A percentile compares a stretch with the other conserved stretches of the same genome.
Evolutionary conservation across 768 basidiomycete genomes (phyloP).

Genomic region (Antrodiella citrinella): DNA sequence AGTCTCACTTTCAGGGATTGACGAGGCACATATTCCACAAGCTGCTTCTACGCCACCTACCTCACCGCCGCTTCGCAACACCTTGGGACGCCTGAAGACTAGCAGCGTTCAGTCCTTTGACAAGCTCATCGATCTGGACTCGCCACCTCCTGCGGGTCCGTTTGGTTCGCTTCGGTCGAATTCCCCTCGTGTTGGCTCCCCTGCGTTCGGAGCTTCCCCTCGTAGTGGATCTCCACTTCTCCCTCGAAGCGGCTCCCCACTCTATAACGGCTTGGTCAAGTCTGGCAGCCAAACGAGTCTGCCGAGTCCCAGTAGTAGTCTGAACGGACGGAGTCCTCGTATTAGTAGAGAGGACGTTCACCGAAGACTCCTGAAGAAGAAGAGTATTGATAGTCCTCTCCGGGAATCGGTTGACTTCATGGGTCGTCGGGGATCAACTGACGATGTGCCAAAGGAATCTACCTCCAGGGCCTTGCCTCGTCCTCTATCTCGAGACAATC

Average conservation of each 20-base stretch:
- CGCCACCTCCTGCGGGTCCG: not conserved
- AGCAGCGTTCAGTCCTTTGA: not conserved
- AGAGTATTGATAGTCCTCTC: constrained; percentile 37
- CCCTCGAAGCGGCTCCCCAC: constrained; percentile 1
- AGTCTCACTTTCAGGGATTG: constrained; percentile 23
- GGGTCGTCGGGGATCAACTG: not conserved
- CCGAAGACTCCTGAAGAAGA: constrained; percentile 35
- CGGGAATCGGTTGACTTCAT: constrained; percentile 6
- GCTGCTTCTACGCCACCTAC: constrained; percentile 7
- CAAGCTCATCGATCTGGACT: not conserved
- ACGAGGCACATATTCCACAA: not conserved
- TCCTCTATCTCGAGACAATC: constrained; percentile 13
- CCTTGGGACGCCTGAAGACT: not conserved
- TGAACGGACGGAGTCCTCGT: constrained; percentile 27
- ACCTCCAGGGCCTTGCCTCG: not conserved
- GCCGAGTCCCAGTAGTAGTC: constrained; percentile 16
- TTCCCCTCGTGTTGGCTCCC: constrained; percentile 11
- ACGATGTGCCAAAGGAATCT: not conserved
- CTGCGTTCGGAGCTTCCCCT: constrained; percentile 8
- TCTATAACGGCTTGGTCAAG: not conserved
- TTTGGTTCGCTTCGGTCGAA: not conserved
- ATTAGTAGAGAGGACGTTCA: constrained; percentile 51
- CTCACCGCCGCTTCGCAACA: constrained; percentile 2
- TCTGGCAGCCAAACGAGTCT: constrained; percentile 14
- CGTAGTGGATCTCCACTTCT: constrained; percentile 12